Conservation (phyloP, 345 rosid species). For the Eutrema yunnanense region DNA sequence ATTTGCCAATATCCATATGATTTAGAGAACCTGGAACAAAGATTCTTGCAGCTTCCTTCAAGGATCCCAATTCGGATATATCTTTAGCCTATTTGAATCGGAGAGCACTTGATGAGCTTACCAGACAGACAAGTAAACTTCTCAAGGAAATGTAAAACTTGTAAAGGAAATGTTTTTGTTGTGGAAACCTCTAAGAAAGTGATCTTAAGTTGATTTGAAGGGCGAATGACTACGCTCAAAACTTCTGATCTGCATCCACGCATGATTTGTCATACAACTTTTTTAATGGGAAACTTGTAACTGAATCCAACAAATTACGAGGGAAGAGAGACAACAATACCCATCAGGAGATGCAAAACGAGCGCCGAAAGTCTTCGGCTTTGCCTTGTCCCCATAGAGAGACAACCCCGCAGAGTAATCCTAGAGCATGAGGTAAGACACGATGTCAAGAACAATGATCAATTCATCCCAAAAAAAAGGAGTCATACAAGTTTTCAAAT, state of each 20-base stretch:
- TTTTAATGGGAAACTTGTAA: background rate
- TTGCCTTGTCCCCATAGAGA: constrained; percentile 90
- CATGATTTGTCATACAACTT: background rate
- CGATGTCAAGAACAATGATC: background rate
- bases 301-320: background rate
- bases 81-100: constrained; percentile 67
- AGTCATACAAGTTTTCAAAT: background rate
- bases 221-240: constrained; percentile 66
- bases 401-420: constrained; percentile 80
- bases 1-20: background rate
- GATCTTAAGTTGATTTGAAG: constrained; percentile 83
- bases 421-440: constrained; percentile 32
- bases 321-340: constrained; percentile 34
- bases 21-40: constrained; percentile 71
- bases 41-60: constrained; percentile 73
- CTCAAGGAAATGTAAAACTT: background rate
- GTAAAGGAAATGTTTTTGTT: background rate
- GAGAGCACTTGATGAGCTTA: constrained; percentile 13
- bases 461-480: background rate
- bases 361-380: constrained; percentile 75
- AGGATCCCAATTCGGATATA: constrained; percentile 70
- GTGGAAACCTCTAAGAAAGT: constrained; percentile 84
- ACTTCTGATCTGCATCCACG: constrained; percentile 65
- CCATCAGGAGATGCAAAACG: constrained; percentile 86
- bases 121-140: background rate